Evolutionary conservation across 805 yeast genomes (phyloP), one percentile per base, ranked within the genome.

Genomic region (Helenozyma rhizophorensis): DNA sequence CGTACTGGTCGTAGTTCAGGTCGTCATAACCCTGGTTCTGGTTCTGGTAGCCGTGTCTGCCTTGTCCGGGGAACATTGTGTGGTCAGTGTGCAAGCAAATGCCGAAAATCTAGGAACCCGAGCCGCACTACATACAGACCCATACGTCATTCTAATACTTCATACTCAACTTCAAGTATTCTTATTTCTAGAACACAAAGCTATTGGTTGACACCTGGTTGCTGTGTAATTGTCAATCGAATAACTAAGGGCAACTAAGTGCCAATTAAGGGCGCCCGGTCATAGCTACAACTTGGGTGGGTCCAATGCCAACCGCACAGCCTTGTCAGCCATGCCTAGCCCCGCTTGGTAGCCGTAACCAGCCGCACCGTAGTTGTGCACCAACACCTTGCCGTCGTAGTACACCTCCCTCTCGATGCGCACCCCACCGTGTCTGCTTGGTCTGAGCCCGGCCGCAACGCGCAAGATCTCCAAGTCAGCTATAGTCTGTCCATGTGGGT

Each of bases 361-460:
- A 36, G 75, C 58, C 9, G 81, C 78, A 27, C 93, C 93, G 47
- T 81, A 80, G 54, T 81, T 78, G 51, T 85, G 94, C 14, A 85
- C 65, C 12, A 80, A 49, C 1, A 65, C 36, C 8, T 38, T 39
- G 3, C 54, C 62, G 9, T 56, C 61, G 10, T 60, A 57, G 11
- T 47, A 23, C 4, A 34, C 38, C 45, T 80, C 83, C 26, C 56
- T 53, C 50, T 82, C 93, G 26, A 85, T 73, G 32, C 94, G 65
- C 5, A 74, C 78, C 4, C 94, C 94, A 10, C 89, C 93, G 25
- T 73, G 68, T 50, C 94, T 70, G 23, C 80, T 67, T 5, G 95
- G 95, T 42, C 95, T 70, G 27, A 83, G 63, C 0, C 94, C 95
- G 6, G 88, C 79, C 1, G 74, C 83, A 24, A 75, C 79, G 33